Conservation (phyloP, 495 filamentous ascomycete genomes). For the Penicillium bovifimosum region DNA sequence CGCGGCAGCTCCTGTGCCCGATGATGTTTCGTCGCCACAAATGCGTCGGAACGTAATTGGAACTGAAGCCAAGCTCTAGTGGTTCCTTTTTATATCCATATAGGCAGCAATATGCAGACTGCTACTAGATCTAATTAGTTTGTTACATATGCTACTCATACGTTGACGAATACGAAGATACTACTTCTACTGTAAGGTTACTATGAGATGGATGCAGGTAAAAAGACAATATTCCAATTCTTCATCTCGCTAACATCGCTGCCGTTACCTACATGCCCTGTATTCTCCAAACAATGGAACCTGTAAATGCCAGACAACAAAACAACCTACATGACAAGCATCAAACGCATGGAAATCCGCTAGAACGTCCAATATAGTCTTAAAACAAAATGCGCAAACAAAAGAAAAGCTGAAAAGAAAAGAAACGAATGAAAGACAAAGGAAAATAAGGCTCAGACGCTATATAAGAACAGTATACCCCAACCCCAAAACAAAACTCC, state of each 20-base stretch:
- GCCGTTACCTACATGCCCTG: background rate
- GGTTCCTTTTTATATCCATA: background rate
- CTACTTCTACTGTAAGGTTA: no score
- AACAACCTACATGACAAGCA: background rate
- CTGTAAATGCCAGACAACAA: background rate
- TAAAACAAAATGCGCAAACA: background rate
- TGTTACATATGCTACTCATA: background rate
- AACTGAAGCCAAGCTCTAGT: conserved; percentile 32
- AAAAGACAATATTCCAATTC: background rate
- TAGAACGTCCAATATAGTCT: background rate
- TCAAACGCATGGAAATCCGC: background rate
- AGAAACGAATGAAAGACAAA: conserved; percentile 1
- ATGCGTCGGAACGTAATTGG: conserved; percentile 37
- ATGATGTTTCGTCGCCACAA: conserved; percentile 33
- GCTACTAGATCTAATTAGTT: background rate
- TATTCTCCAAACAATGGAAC: conserved; percentile 1
- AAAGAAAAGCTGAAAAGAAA: background rate
- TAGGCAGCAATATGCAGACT: background rate
- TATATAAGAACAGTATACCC: background rate
- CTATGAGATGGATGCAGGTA: no score
- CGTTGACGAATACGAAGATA: no score
- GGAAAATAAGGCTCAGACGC: background rate
- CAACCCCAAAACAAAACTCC: background rate
- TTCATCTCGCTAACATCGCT: background rate
- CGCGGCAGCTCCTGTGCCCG: conserved; percentile 26